These are phyloP conservation scores for Lipomyces oligophaga DNA, from an alignment of 805 yeast species.

Conservation along the genomic window DNA sequence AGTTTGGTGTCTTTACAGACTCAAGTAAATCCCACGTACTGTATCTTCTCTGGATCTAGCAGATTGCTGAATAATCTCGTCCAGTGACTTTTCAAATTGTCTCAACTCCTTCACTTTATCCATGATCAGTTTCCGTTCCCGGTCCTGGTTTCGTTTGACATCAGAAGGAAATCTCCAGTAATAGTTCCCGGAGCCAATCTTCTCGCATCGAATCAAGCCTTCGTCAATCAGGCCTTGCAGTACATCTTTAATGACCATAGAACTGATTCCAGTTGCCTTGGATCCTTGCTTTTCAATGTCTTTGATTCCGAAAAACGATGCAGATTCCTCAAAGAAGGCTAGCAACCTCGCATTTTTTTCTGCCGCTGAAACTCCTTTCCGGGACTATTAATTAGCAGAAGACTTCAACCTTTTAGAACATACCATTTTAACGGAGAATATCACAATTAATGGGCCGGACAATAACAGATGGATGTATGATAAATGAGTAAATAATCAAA, in stretches of 20 bases:
- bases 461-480: no score
- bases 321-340: slow-evolving; percentile 23
- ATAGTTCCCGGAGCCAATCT: slow-evolving; percentile 51
- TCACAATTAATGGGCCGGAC: no score
- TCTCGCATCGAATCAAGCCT: slow-evolving; percentile 47
- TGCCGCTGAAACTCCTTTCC: slow-evolving; percentile 27
- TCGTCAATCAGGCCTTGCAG: slow-evolving; percentile 49
- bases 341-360: slow-evolving; percentile 23
- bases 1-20: no score
- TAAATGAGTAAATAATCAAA: no score
- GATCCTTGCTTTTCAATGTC: slow-evolving; percentile 50
- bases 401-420: no score
- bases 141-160: slow-evolving; percentile 19
- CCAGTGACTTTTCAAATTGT: slow-evolving; percentile 5
- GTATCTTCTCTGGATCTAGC: slow-evolving; percentile 2
- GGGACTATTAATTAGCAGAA: slow-evolving; percentile 26
- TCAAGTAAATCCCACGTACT: background rate
- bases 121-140: slow-evolving; percentile 13
- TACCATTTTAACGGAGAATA: background rate
- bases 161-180: slow-evolving; percentile 30
- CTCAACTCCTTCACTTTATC: slow-evolving; percentile 8
- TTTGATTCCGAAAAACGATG: slow-evolving; percentile 38
- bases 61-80: slow-evolving; percentile 18
- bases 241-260: slow-evolving; percentile 54
- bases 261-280: slow-evolving; percentile 47